Evolutionary conservation across 257 asterid species (phyloP).

Genomic region (Solanum sitiens): DNA sequence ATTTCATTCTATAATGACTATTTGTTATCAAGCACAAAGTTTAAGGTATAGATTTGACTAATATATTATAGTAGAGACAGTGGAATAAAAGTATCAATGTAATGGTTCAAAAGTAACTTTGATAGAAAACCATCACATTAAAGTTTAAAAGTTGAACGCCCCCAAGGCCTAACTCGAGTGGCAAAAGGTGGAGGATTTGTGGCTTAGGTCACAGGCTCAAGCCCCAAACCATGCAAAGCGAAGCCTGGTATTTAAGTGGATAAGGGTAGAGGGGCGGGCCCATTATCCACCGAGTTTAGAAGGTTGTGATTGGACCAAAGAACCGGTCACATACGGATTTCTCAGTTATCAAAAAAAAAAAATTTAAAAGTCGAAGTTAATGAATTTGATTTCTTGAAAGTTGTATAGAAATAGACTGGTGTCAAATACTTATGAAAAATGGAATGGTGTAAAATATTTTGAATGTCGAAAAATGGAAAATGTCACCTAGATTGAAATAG

Average conservation of each 20-base stretch:
- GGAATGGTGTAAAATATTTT: neutral
- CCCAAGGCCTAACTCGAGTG: no score
- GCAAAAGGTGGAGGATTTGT: no score
- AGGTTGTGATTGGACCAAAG: no score
- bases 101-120: neutral
- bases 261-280: no score
- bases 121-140: neutral
- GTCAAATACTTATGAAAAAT: neutral
- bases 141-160: neutral
- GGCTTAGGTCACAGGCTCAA: no score
- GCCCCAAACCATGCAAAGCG: no score
- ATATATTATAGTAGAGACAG: neutral
- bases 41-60: neutral
- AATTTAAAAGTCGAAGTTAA: neutral
- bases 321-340: no score
- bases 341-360: neutral
- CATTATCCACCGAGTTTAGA: no score
- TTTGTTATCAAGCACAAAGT: neutral
- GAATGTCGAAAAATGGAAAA: neutral
- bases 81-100: neutral
- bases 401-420: neutral
- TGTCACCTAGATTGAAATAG: neutral
- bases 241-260: no score
- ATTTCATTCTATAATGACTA: neutral
- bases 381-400: neutral